Conservation (phyloP, 2,329 filamentous ascomycete species). For the Aureobasidium melanogenum region DNA sequence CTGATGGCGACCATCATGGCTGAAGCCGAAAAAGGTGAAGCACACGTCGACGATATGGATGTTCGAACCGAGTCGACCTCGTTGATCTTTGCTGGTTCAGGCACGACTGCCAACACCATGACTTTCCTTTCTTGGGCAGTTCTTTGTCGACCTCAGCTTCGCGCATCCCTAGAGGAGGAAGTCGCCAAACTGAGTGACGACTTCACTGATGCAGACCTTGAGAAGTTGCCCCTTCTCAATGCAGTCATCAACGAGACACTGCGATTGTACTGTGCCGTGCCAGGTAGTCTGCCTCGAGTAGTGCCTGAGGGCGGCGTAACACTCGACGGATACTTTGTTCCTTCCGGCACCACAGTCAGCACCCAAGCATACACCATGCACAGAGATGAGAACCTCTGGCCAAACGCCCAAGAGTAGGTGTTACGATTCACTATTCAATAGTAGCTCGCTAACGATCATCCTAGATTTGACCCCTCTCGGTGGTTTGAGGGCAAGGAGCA, state of each 20-base stretch:
- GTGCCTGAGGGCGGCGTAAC: constrained; percentile 27
- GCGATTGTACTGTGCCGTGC: constrained; percentile 29
- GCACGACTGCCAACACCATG: constrained; percentile 18
- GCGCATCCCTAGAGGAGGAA: constrained; percentile 14
- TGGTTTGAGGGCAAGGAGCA: constrained; percentile 22
- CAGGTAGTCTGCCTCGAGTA: constrained; percentile 27
- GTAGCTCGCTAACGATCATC: background rate
- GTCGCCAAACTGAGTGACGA: constrained; percentile 10
- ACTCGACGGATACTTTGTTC: constrained; percentile 29
- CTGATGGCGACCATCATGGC: constrained; percentile 18
- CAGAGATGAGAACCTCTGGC: constrained; percentile 21
- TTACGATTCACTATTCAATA: background rate
- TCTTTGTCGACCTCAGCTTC: constrained; percentile 11
- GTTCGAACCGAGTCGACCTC: constrained; percentile 19
- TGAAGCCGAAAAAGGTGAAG: constrained; percentile 16
- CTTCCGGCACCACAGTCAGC: constrained; percentile 27
- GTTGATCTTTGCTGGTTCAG: constrained; percentile 21
- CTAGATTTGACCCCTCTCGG: constrained; percentile 27
- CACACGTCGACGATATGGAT: constrained; percentile 16
- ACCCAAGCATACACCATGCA: constrained; percentile 33
- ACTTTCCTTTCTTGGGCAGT: constrained; percentile 16
- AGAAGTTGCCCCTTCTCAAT: constrained; percentile 25
- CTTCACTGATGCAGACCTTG: constrained; percentile 22
- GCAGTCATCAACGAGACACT: constrained; percentile 32
- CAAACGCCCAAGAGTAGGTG: constrained; percentile 16